Base-by-base conservation (phyloP, 208 protist species). In the Leishmania lainsoni region DNA sequence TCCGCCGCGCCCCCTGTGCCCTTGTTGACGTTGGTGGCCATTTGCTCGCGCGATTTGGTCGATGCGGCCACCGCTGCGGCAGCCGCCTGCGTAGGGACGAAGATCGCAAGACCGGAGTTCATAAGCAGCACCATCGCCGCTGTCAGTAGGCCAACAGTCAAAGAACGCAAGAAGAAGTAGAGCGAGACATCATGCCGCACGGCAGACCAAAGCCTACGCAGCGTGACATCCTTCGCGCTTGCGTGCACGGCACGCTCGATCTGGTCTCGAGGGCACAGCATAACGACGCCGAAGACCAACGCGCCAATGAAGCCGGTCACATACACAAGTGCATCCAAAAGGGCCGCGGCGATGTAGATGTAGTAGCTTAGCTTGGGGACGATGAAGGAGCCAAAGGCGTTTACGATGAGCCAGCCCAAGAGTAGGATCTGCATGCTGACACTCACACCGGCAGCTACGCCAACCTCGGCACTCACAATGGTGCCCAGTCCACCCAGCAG, bases 391-490 rank as follows among this genome's bases (percentile, higher is more conserved):
- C 82, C 83, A 16, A 77, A 75, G 56, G 84, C 78, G 56, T 81
- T 90, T 17, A 81, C 76, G 68, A 86, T 22, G 12, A 90, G 81
- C 81, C 81, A 88, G 32, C 78, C 69, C 26, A 76, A 49, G 35
- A 85, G 61, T 9, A 87, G 32, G 0, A 87, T 70, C 61, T 81
- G 84, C 39, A 86, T 61, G 35, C 80, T 78, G 12, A 83, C 78
- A 26, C 59, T 75, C 49, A 86, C 79, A 32, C 83, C 84, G 3
- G 87, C 87, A 51, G 69, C 80, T 5, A 90, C 72, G 45, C 87
- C 87, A 26, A 87, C 81, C 78, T 87, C 83, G 2, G 87, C 81
- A 26, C 86, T 75, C 5, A 80, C 68, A 20, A 86, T 58, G 2
- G 45, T 72, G 68, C 83, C 65, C 12, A 89, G n/a, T n/a, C 79